A percentile compares a stretch with the other conserved stretches of the same genome.
These are phyloP conservation scores for Botrytis medusae DNA, from an alignment of 2,329 filamentous ascomycete genomes.

Conservation along the genomic window DNA sequence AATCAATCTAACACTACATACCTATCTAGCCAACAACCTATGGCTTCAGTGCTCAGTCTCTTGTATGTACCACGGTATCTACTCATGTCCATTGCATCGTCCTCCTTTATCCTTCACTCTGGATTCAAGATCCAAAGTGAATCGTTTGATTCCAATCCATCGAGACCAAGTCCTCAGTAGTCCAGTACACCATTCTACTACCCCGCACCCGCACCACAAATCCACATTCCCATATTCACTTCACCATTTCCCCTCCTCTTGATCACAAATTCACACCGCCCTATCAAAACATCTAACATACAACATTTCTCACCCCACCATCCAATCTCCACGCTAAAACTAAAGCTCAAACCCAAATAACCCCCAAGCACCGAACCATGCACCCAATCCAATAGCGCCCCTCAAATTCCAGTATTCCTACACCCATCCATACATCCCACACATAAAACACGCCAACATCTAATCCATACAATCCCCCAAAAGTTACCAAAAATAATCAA, in stretches of 20 bases:
- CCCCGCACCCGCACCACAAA: neutral
- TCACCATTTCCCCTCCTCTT: no score
- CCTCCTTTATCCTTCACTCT: neutral
- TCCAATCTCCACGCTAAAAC: neutral
- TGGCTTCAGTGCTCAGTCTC: neutral
- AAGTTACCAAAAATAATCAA: neutral
- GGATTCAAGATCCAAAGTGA: neutral
- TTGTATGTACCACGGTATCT: neutral
- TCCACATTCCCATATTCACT: neutral
- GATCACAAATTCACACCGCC: neutral
- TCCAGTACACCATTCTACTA: neutral
- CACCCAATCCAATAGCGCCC: neutral
- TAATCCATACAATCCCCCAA: conserved; percentile 5
- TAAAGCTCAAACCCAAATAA: neutral
- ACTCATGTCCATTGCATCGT: neutral
- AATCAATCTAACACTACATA: neutral
- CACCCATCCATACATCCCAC: neutral
- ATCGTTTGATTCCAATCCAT: neutral
- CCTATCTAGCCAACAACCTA: no score
- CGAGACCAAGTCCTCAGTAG: neutral
- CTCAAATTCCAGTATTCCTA: conserved; percentile 9
- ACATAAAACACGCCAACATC: neutral
- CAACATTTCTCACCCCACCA: neutral
- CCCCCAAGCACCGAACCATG: neutral
- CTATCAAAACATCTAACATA: conserved; percentile 1